A percentile compares a stretch with the other conserved stretches of the same genome.
Evolutionary conservation across 192 early-diverging fungal species (phyloP).

Genomic region (Dissophora globulifera): DNA sequence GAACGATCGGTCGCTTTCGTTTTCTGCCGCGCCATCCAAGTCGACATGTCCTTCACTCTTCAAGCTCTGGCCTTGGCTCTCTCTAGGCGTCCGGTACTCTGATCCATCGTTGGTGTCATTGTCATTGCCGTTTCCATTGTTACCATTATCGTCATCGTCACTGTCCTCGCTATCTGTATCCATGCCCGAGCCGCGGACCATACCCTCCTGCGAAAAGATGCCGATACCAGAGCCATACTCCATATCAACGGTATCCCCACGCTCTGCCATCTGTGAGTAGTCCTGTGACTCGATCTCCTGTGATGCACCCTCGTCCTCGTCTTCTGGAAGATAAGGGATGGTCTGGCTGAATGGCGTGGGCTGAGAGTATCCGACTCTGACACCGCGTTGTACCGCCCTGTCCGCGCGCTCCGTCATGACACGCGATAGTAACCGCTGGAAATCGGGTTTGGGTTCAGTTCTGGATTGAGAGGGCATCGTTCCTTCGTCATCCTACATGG

Average conservation of each 20-base stretch:
- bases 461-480: conserved; percentile 14
- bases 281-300: conserved; percentile 15
- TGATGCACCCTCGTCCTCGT: conserved; percentile 13
- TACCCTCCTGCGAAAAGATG: conserved; percentile 51
- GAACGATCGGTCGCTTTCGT: conserved; percentile 42
- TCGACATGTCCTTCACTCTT: too few relatives aligned
- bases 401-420: conserved; percentile 45
- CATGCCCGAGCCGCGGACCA: conserved; percentile 43
- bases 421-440: conserved; percentile 25
- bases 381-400: conserved; percentile 37
- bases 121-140: too few relatives aligned
- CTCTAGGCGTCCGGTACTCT: conserved; percentile 5
- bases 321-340: conserved; percentile 34
- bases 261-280: background rate
- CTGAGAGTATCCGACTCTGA: conserved; percentile 40
- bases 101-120: conserved; percentile 6
- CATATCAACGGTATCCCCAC: conserved; percentile 11
- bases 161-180: conserved; percentile 37
- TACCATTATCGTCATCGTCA: conserved; percentile 1
- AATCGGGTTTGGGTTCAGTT: conserved; percentile 7
- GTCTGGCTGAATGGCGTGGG: conserved; percentile 33
- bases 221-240: conserved; percentile 31
- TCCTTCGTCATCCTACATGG: conserved; percentile 44
- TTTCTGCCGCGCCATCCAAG: conserved; percentile 9
- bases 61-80: too few relatives aligned